Base-by-base conservation (phyloP, 768 basidiomycete species). In the Coprinopsis marcescibilis region DNA sequence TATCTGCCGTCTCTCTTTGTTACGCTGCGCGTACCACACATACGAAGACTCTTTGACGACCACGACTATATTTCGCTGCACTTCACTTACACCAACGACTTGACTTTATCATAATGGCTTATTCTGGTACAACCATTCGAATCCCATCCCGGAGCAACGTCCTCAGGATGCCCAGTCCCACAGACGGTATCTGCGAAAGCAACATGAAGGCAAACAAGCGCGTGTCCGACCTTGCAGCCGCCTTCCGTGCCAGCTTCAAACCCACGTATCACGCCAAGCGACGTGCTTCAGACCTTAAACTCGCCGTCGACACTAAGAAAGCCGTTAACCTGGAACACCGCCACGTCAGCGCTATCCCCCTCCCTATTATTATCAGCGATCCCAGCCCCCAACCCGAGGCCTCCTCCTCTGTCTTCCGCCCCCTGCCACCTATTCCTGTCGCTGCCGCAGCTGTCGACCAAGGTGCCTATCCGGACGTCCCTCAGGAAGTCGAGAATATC, bases 201-300 rank as follows among this genome's bases (percentile, higher is more conserved):
- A 65, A 79, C 30, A 70, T 65, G 14, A 49, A 55, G 21, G 65
- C 78, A 36, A 80, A 78, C 58, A 56, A 52, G 3, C 69, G 64
- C 38, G 71, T 73, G 57, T 33, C 53, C 25, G 53, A 50, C 15
- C 57, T 75, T 45, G 75, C 77, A 2, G 56, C 58, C 25, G 55
- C 58, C 30, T 57, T 65, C 20, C 75, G 77, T 40, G 53, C 52
- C 19, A 49, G 61, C 2, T 58, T 62, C 4, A 59, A 39, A 7
- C 69, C 65, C 13, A 73, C 73, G 0, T 52, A 67, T 50, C 75
- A 74, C 54, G 80, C 80, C 8, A 72, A 69, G 45, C 66, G 57
- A n/a, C 72, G 64, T 20, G 80, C 80, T 3, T 53, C 49, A 11
- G 49, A 49, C 12, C 67, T 73, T n/a, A 66, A 70, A 23, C 73